Evolutionary conservation across 2,329 filamentous ascomycete genomes (phyloP).

Genomic region (Hortaea sp.): DNA sequence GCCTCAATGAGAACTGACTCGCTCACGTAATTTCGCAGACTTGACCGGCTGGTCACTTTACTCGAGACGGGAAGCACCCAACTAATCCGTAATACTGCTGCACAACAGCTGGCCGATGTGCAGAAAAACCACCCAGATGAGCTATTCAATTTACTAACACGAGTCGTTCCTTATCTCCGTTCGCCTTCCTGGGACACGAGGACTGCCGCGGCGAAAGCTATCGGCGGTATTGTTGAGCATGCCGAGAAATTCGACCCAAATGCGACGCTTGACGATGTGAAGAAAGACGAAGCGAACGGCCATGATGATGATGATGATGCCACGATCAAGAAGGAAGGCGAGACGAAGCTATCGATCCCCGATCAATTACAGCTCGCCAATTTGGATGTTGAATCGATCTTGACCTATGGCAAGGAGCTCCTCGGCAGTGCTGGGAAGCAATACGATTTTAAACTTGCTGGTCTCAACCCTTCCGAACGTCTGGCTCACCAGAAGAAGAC

Average conservation of each 20-base stretch:
- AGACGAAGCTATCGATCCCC: constrained; percentile 11
- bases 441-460: constrained; percentile 74
- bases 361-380: constrained; percentile 62
- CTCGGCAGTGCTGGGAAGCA: constrained; percentile 71
- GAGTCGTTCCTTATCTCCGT: constrained; percentile 88
- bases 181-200: constrained; percentile 97
- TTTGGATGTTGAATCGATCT: constrained; percentile 67
- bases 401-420: constrained; percentile 74
- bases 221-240: constrained; percentile 88
- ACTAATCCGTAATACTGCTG: constrained; percentile 91
- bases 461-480: constrained; percentile 70
- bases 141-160: constrained; percentile 84
- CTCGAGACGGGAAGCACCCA: constrained; percentile 95
- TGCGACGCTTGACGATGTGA: constrained; percentile 18
- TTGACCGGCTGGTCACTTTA: constrained; percentile 48
- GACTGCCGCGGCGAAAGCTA: constrained; percentile 83
- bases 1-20: background rate
- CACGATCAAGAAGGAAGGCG: constrained; percentile 39
- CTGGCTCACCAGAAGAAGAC: constrained; percentile 85
- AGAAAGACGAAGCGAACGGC: constrained; percentile 27
- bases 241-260: constrained; percentile 79
- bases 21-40: background rate
- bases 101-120: constrained; percentile 92
- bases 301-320: constrained; percentile 38
- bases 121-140: constrained; percentile 98